Conservation (phyloP, 208 protist species). For the Crithidia acanthocephali region DNA sequence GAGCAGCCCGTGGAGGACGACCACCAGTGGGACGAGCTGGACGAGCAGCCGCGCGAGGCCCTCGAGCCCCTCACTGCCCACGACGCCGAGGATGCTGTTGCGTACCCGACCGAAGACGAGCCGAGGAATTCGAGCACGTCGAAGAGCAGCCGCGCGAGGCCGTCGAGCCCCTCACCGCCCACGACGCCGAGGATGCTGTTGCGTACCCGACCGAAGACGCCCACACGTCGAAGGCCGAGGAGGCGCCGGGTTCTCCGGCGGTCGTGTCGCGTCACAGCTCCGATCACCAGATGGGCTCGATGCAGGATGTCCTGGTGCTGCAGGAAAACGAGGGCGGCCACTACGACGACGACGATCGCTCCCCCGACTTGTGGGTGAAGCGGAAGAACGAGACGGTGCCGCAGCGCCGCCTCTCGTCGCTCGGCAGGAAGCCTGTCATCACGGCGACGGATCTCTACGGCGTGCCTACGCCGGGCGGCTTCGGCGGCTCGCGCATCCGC, state of each 20-base stretch:
- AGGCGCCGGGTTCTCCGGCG: neutral
- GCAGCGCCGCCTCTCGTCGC: slow-evolving; percentile 20
- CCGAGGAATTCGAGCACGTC: slow-evolving; percentile 12
- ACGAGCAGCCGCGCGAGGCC: neutral
- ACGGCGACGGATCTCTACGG: neutral
- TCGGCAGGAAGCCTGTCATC: neutral
- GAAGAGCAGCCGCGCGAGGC: neutral
- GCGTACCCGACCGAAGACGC: neutral
- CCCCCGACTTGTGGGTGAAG: neutral
- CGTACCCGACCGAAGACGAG: neutral
- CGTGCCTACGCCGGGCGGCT: neutral
- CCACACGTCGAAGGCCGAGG: too few species aligned
- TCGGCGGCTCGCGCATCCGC: neutral
- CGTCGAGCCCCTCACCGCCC: neutral
- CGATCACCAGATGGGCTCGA: neutral
- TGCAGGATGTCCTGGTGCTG: neutral
- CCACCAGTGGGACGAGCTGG: slow-evolving; percentile 16
- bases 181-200: slow-evolving; percentile 7
- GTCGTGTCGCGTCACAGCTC: neutral
- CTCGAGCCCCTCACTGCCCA: neutral
- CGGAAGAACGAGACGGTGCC: neutral
- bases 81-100: slow-evolving; percentile 14
- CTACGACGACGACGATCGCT: neutral
- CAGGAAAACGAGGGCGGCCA: neutral
- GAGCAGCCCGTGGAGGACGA: slow-evolving; percentile 10